Base-by-base conservation (phyloP, 306 rosid genomes). In the Vigna mungo region DNA sequence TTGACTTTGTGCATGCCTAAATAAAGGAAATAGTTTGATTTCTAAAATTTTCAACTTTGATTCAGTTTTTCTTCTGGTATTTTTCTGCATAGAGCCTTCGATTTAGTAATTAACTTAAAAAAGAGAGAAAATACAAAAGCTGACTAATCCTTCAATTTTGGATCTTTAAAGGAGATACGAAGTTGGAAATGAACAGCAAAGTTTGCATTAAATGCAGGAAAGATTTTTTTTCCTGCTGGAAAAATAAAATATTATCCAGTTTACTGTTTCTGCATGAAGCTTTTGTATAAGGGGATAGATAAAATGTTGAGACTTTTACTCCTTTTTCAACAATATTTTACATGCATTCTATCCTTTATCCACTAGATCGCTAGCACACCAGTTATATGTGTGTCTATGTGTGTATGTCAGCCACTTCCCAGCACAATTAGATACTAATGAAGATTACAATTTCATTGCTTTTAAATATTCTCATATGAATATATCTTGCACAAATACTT, bases 401-500 rank as follows among this genome's bases (percentile, higher is more conserved):
- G 8, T 36, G 8, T 36, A 6, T 36, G 49, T 51, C 72, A 56
- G 63, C 58, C 8, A 61, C 25, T 63, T 79, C 43, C 53, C n/a
- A n/a, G 68, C 76, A 10, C 71, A 44, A 11, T 15, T 66, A 27
- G 36, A 72, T 66, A 36, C 14, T 14, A 49, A 34, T 14, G 74
- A 3, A 78, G 14, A 72, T 55, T 72, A 48, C 56, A 61, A 72
- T 36, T 44, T 61, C 17, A 1, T 61, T 74, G 23, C 71, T 79
- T 69, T 56, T 37, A 34, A 69, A 75, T 23, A 84, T 75, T 68
- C 62, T 73, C 61, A 21, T 23, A 52, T 53, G 23, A 79, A 60
- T 16, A 25, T 27, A 44, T 60, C 78, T 39, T 41, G 41, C 23
- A n/a, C 68, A 65, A 71, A 41, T 69, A 70, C 55, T 13, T 44